Base-by-base conservation (phyloP, 2,329 filamentous ascomycete genomes). In the Colletotrichum coccodes region DNA sequence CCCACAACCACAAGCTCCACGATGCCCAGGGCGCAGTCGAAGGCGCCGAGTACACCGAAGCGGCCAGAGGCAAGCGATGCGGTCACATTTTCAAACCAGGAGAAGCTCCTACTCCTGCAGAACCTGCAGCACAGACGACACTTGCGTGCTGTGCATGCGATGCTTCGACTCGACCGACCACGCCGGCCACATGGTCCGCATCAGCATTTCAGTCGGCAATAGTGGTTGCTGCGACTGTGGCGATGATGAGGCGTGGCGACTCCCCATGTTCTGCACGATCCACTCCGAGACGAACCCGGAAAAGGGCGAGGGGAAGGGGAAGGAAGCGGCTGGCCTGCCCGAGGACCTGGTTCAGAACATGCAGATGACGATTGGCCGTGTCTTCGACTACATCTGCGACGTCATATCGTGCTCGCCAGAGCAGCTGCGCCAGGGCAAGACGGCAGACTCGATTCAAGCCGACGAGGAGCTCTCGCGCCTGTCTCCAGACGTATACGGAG, bases 381-480 rank as follows among this genome's bases (percentile, higher is more conserved):
- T 91, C 12, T 88, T 98, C 71, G 96, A 99, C 82, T 99, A 97
- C 78, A 91, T 99, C 71, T 98, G 95, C 82, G 96, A 99, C 82
- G 94, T 99, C 70, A 94, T 98, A 72, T 98, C 96, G 3, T 99
- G 97, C 81, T 97, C 95, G 1, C 97, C 97, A 0, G 97, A 99
- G 81, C 95, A 99, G 80, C 86, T 99, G 56, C 90, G 96, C 46
- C 85, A 97, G 69, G 85, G 91, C 9, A 99, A 98, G 83, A 93
- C 94, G 0, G 89, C 91, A 71, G 91, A 94, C 62, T 92, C 90
- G 1, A 96, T 99, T 64, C 82, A 89, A 63, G 86, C 91, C 70
- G 96, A 99, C 79, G 96, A 98, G 81, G 85, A 87, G 65, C 86
- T 88, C 68, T 97, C 95, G 18, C 88, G 95, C 23, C 83, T 98